Evolutionary conservation across 148 eudicot genomes (phyloP).

Genomic region (Rhododendron kiyosumense): DNA sequence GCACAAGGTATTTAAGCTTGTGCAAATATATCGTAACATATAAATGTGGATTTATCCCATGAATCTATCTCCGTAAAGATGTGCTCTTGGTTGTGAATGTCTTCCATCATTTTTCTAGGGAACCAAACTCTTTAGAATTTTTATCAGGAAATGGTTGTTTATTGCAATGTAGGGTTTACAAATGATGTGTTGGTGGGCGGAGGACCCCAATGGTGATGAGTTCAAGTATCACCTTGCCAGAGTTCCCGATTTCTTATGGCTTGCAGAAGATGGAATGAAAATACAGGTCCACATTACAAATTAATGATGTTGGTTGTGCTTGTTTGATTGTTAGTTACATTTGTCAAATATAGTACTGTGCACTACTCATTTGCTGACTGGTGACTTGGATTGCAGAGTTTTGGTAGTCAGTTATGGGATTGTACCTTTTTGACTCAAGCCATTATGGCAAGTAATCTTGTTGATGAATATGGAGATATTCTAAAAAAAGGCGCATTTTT

Average conservation of each 20-base stretch:
- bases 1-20: neutral
- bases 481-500: no score
- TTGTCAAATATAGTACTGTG: no score
- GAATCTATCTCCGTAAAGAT: neutral
- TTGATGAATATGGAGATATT: no score
- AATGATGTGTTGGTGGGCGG: conserved; percentile 17
- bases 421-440: no score
- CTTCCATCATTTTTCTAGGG: neutral
- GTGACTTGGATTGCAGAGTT: no score
- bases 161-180: neutral
- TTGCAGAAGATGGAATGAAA: conserved; percentile 23
- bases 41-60: no score
- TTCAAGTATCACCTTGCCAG: conserved; percentile 15
- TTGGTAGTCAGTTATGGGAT: no score
- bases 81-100: neutral
- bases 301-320: neutral
- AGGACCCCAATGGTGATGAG: conserved; percentile 6
- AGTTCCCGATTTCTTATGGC: conserved; percentile 17
- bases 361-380: no score
- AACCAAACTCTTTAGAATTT: neutral
- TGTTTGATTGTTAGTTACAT: no score
- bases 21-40: neutral
- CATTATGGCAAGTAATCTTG: no score
- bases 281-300: conserved; percentile 5
- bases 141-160: neutral